Evolutionary conservation across 2,329 filamentous ascomycete genomes (phyloP).

Genomic region (Fusarium mangiferae): DNA sequence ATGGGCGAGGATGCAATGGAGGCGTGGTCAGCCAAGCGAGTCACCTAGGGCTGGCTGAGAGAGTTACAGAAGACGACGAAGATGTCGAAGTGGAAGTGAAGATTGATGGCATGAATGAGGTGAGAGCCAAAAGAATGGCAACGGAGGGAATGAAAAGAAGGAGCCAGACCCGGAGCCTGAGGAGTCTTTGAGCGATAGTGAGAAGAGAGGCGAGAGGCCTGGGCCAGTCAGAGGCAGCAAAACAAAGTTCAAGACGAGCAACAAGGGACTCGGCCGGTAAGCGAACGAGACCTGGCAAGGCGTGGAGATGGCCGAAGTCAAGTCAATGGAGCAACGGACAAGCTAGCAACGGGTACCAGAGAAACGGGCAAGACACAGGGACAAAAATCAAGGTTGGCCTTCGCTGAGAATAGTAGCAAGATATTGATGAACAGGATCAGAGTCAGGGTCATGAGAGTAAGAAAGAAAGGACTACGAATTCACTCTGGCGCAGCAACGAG

Average conservation of each 20-base stretch:
- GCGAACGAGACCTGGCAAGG: constrained; percentile 37
- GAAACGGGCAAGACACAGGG: constrained; percentile 40
- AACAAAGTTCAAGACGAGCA: constrained; percentile 42
- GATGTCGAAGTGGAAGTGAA: constrained; percentile 32
- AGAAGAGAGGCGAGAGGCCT: constrained; percentile 34
- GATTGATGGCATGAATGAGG: constrained; percentile 34
- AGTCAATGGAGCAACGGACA: constrained; percentile 37
- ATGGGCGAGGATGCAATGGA: constrained; percentile 14
- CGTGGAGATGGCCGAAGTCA: constrained; percentile 40
- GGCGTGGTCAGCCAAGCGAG: constrained; percentile 30
- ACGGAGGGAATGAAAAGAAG: constrained; percentile 34
- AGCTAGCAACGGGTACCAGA: constrained; percentile 36
- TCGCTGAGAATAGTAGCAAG: constrained; percentile 14
- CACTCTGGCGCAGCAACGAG: constrained; percentile 39
- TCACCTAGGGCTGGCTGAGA: constrained; percentile 37
- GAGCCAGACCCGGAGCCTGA: constrained; percentile 1
- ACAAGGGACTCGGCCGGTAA: constrained; percentile 36
- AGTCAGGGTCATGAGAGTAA: constrained; percentile 6
- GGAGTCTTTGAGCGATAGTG: constrained; percentile 32
- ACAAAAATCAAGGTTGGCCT: constrained; percentile 21
- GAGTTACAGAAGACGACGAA: constrained; percentile 26
- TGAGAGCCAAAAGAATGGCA: constrained; percentile 32
- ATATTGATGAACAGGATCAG: background rate
- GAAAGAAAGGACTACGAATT: constrained; percentile 35
- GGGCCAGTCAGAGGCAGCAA: constrained; percentile 38